phyloP scores from a whole-genome alignment of 2,329 filamentous ascomycete genomes.

The Aspergillaceae sp. region DNA sequence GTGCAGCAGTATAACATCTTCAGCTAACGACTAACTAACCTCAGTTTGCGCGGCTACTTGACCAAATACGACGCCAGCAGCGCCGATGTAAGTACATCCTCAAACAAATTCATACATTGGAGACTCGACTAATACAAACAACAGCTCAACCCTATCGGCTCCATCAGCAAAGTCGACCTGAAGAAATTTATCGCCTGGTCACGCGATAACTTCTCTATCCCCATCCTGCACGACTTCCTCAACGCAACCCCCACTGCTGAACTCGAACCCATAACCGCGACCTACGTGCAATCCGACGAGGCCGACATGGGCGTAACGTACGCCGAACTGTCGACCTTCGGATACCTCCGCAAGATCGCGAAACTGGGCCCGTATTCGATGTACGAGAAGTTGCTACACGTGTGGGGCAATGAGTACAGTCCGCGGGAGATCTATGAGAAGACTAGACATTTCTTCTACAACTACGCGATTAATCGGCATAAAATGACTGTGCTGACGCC shows the following conservation, averaged over 20 bases:
- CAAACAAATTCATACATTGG: slow-evolving; percentile 17
- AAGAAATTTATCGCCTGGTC: slow-evolving; percentile 65
- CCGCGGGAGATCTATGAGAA: slow-evolving; percentile 42
- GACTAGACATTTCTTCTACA: slow-evolving; percentile 35
- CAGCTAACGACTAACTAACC: slow-evolving; percentile 27
- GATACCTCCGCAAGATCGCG: slow-evolving; percentile 46
- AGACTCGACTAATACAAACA: slow-evolving; percentile 33
- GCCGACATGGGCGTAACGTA: slow-evolving; percentile 49
- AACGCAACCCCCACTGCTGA: slow-evolving; percentile 55
- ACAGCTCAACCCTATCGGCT: slow-evolving; percentile 34
- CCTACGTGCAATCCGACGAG: slow-evolving; percentile 53
- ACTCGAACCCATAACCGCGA: slow-evolving; percentile 56
- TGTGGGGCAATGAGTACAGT: slow-evolving; percentile 37
- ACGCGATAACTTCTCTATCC: slow-evolving; percentile 50
- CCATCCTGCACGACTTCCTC: slow-evolving; percentile 59
- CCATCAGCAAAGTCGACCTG: slow-evolving; percentile 58
- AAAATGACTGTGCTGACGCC: slow-evolving; percentile 56
- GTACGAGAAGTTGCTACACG: slow-evolving; percentile 45
- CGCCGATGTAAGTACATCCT: slow-evolving; percentile 42
- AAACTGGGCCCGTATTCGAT: slow-evolving; percentile 49
- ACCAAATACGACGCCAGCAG: slow-evolving; percentile 61
- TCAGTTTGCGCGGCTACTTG: slow-evolving; percentile 44
- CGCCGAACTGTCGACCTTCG: slow-evolving; percentile 46
- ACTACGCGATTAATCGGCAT: slow-evolving; percentile 57
- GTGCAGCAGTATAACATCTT: too few relatives aligned